phyloP scores from a whole-genome alignment of 1,139 yeast genomes.

The Taiozyma sp. region DNA sequence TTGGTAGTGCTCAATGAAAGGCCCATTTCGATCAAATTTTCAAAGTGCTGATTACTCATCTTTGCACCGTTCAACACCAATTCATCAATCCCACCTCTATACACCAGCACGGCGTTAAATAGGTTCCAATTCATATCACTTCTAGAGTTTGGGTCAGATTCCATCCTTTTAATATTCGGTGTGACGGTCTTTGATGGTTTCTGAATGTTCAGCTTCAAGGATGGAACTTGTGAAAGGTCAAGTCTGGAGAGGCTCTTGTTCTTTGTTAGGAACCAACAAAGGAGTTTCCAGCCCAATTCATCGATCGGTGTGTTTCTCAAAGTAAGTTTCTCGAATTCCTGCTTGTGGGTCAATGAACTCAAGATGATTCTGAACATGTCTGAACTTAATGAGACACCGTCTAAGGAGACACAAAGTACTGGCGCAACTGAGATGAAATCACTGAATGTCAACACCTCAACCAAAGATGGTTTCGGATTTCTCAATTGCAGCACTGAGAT shows the following conservation, averaged over 20 bases:
- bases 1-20: constrained; percentile 47
- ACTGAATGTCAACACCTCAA: constrained; percentile 69
- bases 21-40: constrained; percentile 51
- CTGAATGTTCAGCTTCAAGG: constrained; percentile 52
- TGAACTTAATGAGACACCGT: constrained; percentile 59
- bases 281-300: constrained; percentile 63
- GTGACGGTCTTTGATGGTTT: constrained; percentile 36
- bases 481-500: constrained; percentile 59
- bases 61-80: constrained; percentile 70
- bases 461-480: constrained; percentile 71
- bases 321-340: constrained; percentile 60
- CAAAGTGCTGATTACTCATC: constrained; percentile 50
- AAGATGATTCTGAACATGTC: constrained; percentile 63
- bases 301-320: constrained; percentile 69
- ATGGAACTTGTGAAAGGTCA: constrained; percentile 71
- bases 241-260: constrained; percentile 50
- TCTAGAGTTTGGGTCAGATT: constrained; percentile 50
- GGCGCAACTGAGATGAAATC: constrained; percentile 77
- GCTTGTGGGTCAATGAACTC: constrained; percentile 56
- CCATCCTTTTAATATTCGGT: constrained; percentile 44
- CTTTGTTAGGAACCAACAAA: constrained; percentile 67
- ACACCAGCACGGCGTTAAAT: constrained; percentile 62
- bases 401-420: constrained; percentile 59
- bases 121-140: constrained; percentile 76
- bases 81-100: constrained; percentile 71